These are phyloP conservation scores for Kodamaea leandrae DNA, from an alignment of 805 yeast genomes.

Conservation along the genomic window DNA sequence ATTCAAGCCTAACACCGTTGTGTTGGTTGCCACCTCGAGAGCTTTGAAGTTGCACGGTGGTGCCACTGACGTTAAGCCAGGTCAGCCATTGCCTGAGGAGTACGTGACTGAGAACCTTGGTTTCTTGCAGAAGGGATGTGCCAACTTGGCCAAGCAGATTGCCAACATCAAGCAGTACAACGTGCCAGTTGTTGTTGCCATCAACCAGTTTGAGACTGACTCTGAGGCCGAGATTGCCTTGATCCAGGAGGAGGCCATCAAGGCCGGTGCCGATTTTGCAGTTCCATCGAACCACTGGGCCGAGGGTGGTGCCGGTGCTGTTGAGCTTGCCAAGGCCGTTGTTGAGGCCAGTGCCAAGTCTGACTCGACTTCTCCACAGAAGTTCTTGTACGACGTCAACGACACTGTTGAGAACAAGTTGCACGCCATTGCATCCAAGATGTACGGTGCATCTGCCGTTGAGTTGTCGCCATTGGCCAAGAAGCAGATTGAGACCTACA, in stretches of 20 bases:
- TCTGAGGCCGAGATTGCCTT: conserved; percentile 75
- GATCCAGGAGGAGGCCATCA: conserved; percentile 73
- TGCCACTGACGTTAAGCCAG: conserved; percentile 95
- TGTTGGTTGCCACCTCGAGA: conserved; percentile 91
- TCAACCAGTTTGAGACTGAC: conserved; percentile 83
- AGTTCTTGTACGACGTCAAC: conserved; percentile 66
- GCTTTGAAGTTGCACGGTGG: conserved; percentile 98
- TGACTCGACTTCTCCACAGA: conserved; percentile 35
- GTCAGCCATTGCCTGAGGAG: conserved; percentile 78
- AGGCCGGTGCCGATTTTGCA: conserved; percentile 94
- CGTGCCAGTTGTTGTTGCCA: conserved; percentile 87
- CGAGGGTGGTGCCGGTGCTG: conserved; percentile 90
- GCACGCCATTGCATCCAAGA: conserved; percentile 71
- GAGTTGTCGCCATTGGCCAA: conserved; percentile 82
- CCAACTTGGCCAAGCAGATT: conserved; percentile 88
- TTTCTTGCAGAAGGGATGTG: conserved; percentile 72
- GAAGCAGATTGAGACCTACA: conserved; percentile 75
- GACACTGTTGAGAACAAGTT: conserved; percentile 78
- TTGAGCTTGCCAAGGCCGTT: conserved; percentile 80
- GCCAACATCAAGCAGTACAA: conserved; percentile 80
- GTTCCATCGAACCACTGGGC: conserved; percentile 94
- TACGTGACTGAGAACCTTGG: conserved; percentile 81
- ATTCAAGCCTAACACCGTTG: conserved; percentile 82
- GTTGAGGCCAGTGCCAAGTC: conserved; percentile 59
- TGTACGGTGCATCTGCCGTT: conserved; percentile 90